phyloP scores from a whole-genome alignment of 805 yeast genomes.

The Cyberlindnera euphorbiae region DNA sequence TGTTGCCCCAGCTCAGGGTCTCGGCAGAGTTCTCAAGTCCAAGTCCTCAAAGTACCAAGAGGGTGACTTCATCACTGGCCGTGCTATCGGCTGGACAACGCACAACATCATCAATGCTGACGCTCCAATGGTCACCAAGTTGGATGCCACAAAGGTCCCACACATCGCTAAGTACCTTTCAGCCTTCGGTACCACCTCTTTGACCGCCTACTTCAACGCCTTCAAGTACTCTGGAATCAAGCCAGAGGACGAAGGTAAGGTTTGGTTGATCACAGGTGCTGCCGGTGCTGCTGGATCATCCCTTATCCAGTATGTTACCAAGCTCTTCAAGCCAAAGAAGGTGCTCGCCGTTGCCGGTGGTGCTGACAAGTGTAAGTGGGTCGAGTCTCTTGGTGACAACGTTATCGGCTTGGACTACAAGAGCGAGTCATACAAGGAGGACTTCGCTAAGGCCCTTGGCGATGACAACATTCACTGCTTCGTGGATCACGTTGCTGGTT shows the following conservation, averaged over 20 bases:
- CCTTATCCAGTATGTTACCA: slow-evolving; percentile 52
- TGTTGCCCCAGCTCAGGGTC: slow-evolving; percentile 45
- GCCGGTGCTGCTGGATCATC: slow-evolving; percentile 71
- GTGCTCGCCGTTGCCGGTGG: slow-evolving; percentile 64
- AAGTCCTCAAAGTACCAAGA: slow-evolving; percentile 34
- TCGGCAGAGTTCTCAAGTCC: slow-evolving; percentile 47
- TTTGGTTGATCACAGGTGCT: slow-evolving; percentile 57
- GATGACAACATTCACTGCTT: slow-evolving; percentile 47
- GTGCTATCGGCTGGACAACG: slow-evolving; percentile 43
- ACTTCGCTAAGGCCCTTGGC: slow-evolving; percentile 38
- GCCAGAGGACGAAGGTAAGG: slow-evolving; percentile 37
- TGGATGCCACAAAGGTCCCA: slow-evolving; percentile 21
- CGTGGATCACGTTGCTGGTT: slow-evolving; percentile 65
- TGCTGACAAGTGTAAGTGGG: slow-evolving; percentile 46
- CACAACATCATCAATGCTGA: slow-evolving; percentile 32
- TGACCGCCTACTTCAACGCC: slow-evolving; percentile 59
- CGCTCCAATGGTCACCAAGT: slow-evolving; percentile 1
- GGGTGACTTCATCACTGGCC: slow-evolving; percentile 43
- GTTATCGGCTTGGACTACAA: slow-evolving; percentile 50
- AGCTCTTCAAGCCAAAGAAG: slow-evolving; percentile 45
- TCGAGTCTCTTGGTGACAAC: slow-evolving; percentile 51
- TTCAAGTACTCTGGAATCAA: slow-evolving; percentile 43
- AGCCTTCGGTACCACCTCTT: slow-evolving; percentile 50
- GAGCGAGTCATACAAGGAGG: slow-evolving; percentile 32
- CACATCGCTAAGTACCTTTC: slow-evolving; percentile 40